Evolutionary conservation across 1,139 yeast species (phyloP), one percentile per base, ranked within the genome.

Genomic region (Candida mesenterica): DNA sequence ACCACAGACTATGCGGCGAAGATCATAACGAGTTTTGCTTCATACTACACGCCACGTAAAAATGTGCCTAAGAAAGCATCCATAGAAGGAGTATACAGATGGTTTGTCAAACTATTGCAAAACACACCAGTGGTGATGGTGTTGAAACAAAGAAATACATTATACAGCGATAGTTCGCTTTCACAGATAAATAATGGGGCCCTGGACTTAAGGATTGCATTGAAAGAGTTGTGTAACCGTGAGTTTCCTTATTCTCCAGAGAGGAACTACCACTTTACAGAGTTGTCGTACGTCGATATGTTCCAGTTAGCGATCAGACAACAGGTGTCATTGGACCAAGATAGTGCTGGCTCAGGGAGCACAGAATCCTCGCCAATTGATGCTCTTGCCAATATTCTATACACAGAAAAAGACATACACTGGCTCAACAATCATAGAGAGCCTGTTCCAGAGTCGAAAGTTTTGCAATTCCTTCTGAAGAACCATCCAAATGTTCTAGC

Each of bases 91-190:
- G 50, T 63, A 8, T 57, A 52, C 43, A 42, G 43, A 24, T 68
- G 68, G 70, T 65, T 52, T 43, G 41, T 44, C 9, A 47, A 56
- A 23, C 47, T 61, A 16, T 42, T 68, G 5, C 31, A 41, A 4
- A 31, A 44, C n/a, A 52, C 72, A 0, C 75, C 75, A 1, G 47
- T 68, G 4, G 43, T 61, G 3, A 40, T 69, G 12, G 43, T 69
- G 4, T 44, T 68, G 4, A 52, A 52, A 34, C 66, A 62, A 38
- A 47, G 46, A 20, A 53, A 61, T 26, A 40, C 55, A 13, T 53
- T 69, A 10, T 58, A 65, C 37, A 54, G 66, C 2, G 57, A 56
- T 4, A 28, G 54, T 1, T 52, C 63, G 10, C 35, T 65, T 14
- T 41, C 44, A 13, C 62, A 61, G 35, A 37, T 53, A 28, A 60